Base-by-base conservation (phyloP, 2,329 filamentous ascomycete species). In the Botrytis tulipae region DNA sequence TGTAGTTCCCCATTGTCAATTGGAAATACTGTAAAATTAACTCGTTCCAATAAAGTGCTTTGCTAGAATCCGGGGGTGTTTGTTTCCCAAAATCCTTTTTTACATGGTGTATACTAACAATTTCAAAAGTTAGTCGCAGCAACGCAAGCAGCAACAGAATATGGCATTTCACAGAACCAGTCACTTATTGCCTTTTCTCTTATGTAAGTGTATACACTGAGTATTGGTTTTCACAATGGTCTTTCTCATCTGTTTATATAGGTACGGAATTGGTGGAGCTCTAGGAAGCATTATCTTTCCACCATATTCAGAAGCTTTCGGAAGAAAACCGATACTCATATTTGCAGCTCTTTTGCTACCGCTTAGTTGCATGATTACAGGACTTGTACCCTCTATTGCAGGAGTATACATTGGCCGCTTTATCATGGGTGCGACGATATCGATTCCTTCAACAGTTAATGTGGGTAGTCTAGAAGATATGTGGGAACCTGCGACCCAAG, bases 391-490 rank as follows among this genome's bases (percentile, higher is more conserved):
- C 8, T 81, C 80, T 0, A 73, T 85, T 3, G 74, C 81, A 1
- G 82, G 79, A 0, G 81, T 84, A 2, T 77, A 83, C n/a, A 61
- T 84, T 3, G 84, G 84, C 37, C 81, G 86, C 9, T 81, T 85
- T 51, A 35, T 84, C 7, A 82, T 83, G 5, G 86, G 86, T 0
- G 75, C 85, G 8, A 78, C 84, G 16, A 86, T 85, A 0, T 84
- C 85, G 6, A 82, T 86, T 20, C 85, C 85, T 2, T 82, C 84
- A 0, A 83, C 85, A 35, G 84, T 87, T 9, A 82, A 84, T 14
- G 82, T 83, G 0, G 85, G 86, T 1, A 85, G 83, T 68, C 82
- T 87, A 46, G 85, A 87, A 74, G 85, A 87, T 74, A 83, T 87
- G 78, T 86, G 83, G 79, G 83, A 85, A 72, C 81, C 82, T 2